A percentile compares a stretch with the other conserved stretches of the same genome.
Evolutionary conservation across 163 green algal species (phyloP).

Genomic region (Coccomyxa subellipsoidea): DNA sequence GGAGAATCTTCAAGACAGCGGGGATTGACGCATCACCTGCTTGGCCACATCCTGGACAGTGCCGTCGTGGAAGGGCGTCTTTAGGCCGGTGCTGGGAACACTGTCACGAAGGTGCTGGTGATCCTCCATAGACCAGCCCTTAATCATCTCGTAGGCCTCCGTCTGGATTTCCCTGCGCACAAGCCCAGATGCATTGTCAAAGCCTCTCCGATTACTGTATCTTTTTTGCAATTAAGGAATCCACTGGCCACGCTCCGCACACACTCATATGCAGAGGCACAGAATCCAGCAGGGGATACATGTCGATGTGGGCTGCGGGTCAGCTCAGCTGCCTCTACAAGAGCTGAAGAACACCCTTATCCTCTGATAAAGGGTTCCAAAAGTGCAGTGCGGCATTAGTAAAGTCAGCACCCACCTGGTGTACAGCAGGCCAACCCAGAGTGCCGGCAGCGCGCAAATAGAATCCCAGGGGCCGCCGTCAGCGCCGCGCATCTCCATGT

Average conservation of each 20-base stretch:
- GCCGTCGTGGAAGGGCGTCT: constrained; percentile 83
- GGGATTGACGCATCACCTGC: constrained; percentile 51
- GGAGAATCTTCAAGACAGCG: no score
- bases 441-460: constrained; percentile 88
- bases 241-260: not conserved
- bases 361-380: no score
- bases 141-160: constrained; percentile 70
- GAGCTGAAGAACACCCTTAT: not conserved
- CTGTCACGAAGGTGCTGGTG: constrained; percentile 51
- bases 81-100: constrained; percentile 56
- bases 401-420: constrained; percentile 40
- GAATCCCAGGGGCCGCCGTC: constrained; percentile 87
- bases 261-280: not conserved
- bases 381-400: not conserved
- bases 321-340: not conserved
- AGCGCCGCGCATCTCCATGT: constrained; percentile 96
- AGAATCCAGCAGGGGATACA: not conserved
- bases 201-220: no score
- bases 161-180: constrained; percentile 54
- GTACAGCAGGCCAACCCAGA: constrained; percentile 96
- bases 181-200: not conserved
- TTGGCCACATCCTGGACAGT: constrained; percentile 75
- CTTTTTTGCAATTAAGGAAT: no score
- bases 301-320: not conserved
- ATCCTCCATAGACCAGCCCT: constrained; percentile 79